phyloP scores from a whole-genome alignment of 2,329 filamentous ascomycete genomes.

The Diaporthe helianthi region DNA sequence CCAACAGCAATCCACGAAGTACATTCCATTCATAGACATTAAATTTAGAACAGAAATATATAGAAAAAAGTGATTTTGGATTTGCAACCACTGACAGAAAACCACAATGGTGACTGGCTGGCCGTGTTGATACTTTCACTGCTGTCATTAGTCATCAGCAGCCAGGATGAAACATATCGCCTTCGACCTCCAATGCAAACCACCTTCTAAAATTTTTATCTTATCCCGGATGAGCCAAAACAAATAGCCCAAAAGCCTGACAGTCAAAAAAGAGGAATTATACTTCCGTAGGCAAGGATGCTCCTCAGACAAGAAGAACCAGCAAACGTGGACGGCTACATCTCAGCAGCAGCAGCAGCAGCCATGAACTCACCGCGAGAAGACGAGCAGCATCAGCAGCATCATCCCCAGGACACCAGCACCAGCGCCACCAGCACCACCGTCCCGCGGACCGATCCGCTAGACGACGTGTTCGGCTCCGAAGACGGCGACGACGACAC shows the following conservation, averaged over 20 bases:
- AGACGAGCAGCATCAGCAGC: background rate
- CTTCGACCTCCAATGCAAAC: background rate
- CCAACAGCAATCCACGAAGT: background rate
- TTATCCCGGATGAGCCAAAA: background rate
- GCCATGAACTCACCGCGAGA: background rate
- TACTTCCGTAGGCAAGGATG: conserved; percentile 7
- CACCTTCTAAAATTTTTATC: background rate
- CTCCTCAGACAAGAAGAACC: conserved; percentile 34
- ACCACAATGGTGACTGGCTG: background rate
- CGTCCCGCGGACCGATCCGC: conserved; percentile 19
- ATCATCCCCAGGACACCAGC: background rate
- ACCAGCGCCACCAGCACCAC: background rate
- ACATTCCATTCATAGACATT: no score
- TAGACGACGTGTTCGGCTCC: conserved; percentile 35
- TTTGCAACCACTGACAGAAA: background rate
- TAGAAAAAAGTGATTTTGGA: background rate
- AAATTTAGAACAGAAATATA: background rate
- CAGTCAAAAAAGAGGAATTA: rapidly evolving
- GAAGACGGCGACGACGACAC: conserved; percentile 14
- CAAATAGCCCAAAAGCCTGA: background rate
- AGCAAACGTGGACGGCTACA: conserved; percentile 31
- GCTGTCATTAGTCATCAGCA: background rate
- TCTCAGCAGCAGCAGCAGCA: conserved; percentile 1
- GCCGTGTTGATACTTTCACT: background rate
- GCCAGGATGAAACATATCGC: background rate